Conservation (phyloP, 768 basidiomycete species). For the Cytidiella melzeri region DNA sequence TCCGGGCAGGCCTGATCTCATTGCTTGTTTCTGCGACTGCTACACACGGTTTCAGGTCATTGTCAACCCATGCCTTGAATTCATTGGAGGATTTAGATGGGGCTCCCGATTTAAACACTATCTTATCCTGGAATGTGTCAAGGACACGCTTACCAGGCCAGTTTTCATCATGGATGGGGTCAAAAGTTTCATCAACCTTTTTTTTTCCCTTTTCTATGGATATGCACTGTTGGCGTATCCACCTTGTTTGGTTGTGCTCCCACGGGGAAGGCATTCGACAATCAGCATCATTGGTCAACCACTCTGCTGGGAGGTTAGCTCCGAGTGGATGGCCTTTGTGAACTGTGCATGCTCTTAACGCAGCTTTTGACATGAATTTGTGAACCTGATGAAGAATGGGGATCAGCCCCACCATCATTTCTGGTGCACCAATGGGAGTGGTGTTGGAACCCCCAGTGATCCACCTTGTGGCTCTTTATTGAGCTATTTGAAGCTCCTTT, state of each 20-base stretch:
- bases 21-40: too few species aligned
- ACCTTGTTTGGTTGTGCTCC: neutral
- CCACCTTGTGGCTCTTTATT: slow-evolving; percentile 13
- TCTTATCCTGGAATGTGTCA: slow-evolving; percentile 1
- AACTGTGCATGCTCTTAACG: neutral
- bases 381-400: slow-evolving; percentile 14
- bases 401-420: slow-evolving; percentile 13
- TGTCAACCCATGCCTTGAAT: neutral
- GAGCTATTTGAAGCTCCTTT: slow-evolving; percentile 10
- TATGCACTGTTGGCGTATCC: neutral
- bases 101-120: neutral
- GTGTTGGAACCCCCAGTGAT: slow-evolving; percentile 16
- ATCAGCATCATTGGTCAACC: neutral
- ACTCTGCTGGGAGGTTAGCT: neutral
- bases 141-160: neutral
- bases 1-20: too few species aligned
- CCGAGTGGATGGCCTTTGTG: slow-evolving; percentile 2
- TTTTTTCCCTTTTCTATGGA: neutral
- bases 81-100: neutral
- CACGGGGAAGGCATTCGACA: neutral
- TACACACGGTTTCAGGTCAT: too few species aligned
- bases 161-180: slow-evolving; percentile 2
- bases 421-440: slow-evolving; percentile 14
- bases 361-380: slow-evolving; percentile 7
- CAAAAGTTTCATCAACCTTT: neutral